Base-by-base conservation (phyloP, 2,329 filamentous ascomycete species). In the Alternaria infectoria region DNA sequence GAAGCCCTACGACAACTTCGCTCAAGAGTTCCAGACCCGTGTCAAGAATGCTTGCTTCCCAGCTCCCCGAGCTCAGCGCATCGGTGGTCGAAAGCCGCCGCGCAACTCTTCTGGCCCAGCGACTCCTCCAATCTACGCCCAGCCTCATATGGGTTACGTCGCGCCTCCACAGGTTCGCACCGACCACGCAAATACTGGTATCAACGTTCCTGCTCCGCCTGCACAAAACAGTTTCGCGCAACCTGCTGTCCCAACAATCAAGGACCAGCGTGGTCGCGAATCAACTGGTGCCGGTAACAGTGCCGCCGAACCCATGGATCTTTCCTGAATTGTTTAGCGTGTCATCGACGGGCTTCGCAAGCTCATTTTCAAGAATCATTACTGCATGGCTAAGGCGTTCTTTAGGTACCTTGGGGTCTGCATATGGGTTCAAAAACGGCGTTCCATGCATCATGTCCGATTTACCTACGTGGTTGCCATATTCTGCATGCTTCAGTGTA, bases 1-100 rank as follows among this genome's bases (percentile, higher is more conserved):
- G 59, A 78, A 77, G 56, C 75, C 74, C 2, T 79, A 77, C 55
- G 77, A 79, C 59, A 78, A 69, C 43, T 76, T 78, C 32, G 75
- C 76, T 2, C 65, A 51, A 7, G 77, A 79, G 26, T 74, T 79
- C 46, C 77, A 79, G 56, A 76, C 70, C 7, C 76, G 77, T n/a
- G 72, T 79, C 15, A 77, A 75, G 62, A 77, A 77, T 30, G 76
- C 76, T 0, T 76, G 71, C 58, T 74, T 70, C 43, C 75, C 74
- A 8, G 70, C 71, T 26, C 70, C 74, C 19, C 69, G 76, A 46
- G 65, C 70, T 3, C 68, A 70, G 36, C 69, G 73, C 15, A 55
- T 63, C 26, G 66, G 64, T 23, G 69, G 64, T 30, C 62, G 59
- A 10, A 74, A 72, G 56, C 62, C 50, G 11, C n/a, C 55, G 9